Evolutionary conservation across 2,329 filamentous ascomycete genomes (phyloP).

Genomic region (Rutstroemia sp.): DNA sequence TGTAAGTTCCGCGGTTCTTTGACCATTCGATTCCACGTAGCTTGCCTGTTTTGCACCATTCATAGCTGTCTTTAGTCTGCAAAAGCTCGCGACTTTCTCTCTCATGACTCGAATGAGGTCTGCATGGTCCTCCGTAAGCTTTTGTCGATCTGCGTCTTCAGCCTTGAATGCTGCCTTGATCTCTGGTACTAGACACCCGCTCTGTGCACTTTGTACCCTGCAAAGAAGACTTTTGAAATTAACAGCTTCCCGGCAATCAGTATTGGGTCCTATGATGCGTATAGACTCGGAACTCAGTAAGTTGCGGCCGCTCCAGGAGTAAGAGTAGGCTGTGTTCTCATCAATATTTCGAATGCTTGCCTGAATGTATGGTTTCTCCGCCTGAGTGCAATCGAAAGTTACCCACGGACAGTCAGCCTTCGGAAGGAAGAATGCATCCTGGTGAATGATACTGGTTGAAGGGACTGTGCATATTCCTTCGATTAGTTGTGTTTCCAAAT

Average conservation of each 20-base stretch:
- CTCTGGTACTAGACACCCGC: neutral
- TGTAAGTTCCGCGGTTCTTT: neutral
- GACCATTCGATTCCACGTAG: no score
- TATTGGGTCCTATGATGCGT: conserved; percentile 12
- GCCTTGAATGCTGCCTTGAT: neutral
- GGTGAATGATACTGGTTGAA: conserved; percentile 10
- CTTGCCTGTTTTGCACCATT: no score
- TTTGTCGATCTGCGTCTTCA: neutral
- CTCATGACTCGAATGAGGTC: conserved; percentile 1
- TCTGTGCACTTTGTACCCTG: neutral
- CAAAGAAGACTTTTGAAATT: conserved; percentile 13
- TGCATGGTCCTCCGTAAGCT: neutral
- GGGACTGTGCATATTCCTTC: no score
- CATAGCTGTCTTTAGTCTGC: no score
- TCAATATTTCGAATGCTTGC: neutral
- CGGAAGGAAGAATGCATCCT: conserved; percentile 19
- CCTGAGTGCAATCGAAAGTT: neutral
- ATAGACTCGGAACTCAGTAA: neutral
- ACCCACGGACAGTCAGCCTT: conserved; percentile 10
- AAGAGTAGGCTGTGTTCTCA: conserved; percentile 3
- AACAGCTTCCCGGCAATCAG: conserved; percentile 16
- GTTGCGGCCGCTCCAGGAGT: neutral
- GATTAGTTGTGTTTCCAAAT: no score
- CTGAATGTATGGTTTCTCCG: conserved; percentile 9
- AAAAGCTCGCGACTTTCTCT: neutral